These are phyloP conservation scores for Pichia cephalocereana DNA, from an alignment of 805 yeast genomes.

Conservation along the genomic window DNA sequence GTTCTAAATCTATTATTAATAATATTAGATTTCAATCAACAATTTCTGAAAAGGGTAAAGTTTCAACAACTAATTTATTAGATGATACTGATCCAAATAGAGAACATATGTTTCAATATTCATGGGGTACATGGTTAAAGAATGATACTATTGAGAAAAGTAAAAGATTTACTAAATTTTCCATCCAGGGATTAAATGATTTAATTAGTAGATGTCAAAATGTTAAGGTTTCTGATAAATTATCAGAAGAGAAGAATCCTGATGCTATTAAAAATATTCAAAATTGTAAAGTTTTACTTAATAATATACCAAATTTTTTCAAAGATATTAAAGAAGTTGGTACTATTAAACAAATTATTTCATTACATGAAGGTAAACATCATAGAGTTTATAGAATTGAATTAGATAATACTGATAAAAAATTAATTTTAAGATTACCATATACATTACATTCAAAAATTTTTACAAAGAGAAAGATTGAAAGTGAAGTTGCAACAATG, in stretches of 20 bases:
- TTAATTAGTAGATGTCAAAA: conserved; percentile 5
- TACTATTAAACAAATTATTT: conserved; percentile 60
- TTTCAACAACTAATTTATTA: conserved; percentile 8
- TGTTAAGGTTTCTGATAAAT: conserved; percentile 2
- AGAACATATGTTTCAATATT: conserved; percentile 59
- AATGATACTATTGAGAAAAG: conserved; percentile 69
- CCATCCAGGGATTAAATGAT: conserved; percentile 64
- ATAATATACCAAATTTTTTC: conserved; percentile 14
- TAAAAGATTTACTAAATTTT: conserved; percentile 71
- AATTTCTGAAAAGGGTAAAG: neutral
- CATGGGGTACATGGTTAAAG: conserved; percentile 94
- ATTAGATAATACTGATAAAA: conserved; percentile 27
- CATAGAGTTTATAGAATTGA: conserved; percentile 76
- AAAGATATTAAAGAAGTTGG: conserved; percentile 10
- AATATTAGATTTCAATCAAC: conserved; percentile 4
- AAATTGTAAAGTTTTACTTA: conserved; percentile 13
- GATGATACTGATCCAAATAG: conserved; percentile 11
- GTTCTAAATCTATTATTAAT: neutral
- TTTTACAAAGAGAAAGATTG: conserved; percentile 56
- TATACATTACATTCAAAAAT: conserved; percentile 64
- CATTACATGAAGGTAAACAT: conserved; percentile 91
- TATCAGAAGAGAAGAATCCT: conserved; percentile 25
- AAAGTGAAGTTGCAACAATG: conserved; percentile 89
- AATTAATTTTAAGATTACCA: conserved; percentile 76
- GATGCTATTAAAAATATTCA: conserved; percentile 28